Evolutionary conservation across 345 rosid genomes (phyloP).

Genomic region (Aquilaria sinensis): DNA sequence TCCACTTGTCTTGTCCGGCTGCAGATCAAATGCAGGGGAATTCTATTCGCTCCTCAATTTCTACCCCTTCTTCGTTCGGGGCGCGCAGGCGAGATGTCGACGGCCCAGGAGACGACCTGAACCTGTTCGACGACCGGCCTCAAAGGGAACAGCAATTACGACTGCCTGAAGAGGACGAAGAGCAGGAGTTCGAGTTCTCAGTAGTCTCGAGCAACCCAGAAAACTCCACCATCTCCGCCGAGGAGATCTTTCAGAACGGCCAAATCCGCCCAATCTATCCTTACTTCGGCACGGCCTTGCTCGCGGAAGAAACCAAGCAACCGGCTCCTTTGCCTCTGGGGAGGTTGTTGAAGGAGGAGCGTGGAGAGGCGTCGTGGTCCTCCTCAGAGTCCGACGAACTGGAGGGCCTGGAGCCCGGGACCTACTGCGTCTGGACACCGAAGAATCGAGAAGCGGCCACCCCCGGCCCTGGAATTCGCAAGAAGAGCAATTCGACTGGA

Average conservation of each 20-base stretch:
- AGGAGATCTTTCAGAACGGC: constrained; percentile 59
- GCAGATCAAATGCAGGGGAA: constrained; percentile 28
- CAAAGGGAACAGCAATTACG: neutral
- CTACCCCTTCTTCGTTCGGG: constrained; percentile 30
- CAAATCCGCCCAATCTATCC: constrained; percentile 58
- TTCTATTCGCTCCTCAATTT: constrained; percentile 33
- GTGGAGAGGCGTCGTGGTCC: constrained; percentile 34
- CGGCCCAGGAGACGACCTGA: constrained; percentile 33
- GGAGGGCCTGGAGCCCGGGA: constrained; percentile 35
- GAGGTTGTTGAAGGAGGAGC: constrained; percentile 52
- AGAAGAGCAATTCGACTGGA: constrained; percentile 56
- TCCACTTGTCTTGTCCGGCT: neutral
- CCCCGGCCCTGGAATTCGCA: constrained; percentile 18
- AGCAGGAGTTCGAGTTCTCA: constrained; percentile 42
- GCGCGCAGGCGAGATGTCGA: constrained; percentile 29
- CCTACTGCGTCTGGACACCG: constrained; percentile 74
- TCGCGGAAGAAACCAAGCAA: neutral
- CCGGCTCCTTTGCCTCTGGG: constrained; percentile 32
- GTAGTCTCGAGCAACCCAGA: constrained; percentile 24
- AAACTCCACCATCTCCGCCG: constrained; percentile 40
- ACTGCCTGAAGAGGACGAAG: neutral
- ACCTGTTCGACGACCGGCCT: constrained; percentile 1
- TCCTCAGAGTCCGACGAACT: constrained; percentile 52
- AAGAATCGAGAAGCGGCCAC: constrained; percentile 17
- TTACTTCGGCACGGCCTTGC: constrained; percentile 20